phyloP scores from a whole-genome alignment of 2,329 filamentous ascomycete genomes.

The Ascochyta lentis region DNA sequence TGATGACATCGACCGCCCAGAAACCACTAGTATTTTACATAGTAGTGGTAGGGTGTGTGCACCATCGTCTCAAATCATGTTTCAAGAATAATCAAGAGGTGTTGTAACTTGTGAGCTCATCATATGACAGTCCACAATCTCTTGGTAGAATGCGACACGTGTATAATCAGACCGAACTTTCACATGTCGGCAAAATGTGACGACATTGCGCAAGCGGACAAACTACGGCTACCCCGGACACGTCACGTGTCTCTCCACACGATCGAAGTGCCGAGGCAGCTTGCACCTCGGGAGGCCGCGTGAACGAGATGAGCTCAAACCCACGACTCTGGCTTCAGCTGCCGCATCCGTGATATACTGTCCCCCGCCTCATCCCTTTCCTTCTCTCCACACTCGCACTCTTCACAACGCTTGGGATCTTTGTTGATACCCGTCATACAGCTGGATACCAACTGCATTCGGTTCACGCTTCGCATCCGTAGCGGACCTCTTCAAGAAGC shows the following conservation, averaged over 20 bases:
- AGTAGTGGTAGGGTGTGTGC: neutral
- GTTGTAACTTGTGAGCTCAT: too few relatives aligned
- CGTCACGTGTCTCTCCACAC: slow-evolving; percentile 17
- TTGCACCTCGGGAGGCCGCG: slow-evolving; percentile 17
- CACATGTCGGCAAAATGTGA: slow-evolving; percentile 14
- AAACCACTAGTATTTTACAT: neutral
- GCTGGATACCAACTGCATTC: slow-evolving; percentile 9
- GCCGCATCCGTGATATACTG: slow-evolving; percentile 3
- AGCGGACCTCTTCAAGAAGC: slow-evolving; percentile 1
- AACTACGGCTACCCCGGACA: slow-evolving; percentile 11
- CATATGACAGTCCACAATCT: neutral
- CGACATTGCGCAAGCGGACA: neutral
- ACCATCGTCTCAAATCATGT: neutral
- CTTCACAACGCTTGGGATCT: slow-evolving; percentile 4
- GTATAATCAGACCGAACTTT: slow-evolving; percentile 1
- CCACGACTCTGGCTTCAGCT: slow-evolving; percentile 17
- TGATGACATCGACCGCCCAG: too few relatives aligned
- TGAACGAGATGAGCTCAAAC: slow-evolving; percentile 17
- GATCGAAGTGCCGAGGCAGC: slow-evolving; percentile 13
- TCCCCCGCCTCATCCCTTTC: neutral
- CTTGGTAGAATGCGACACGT: slow-evolving; percentile 3
- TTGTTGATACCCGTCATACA: slow-evolving; percentile 12
- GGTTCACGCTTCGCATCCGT: slow-evolving; percentile 5
- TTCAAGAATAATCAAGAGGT: neutral
- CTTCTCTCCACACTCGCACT: neutral